phyloP scores from a whole-genome alignment of 2,329 filamentous ascomycete species.

The Calonectria pseudoturangicola region DNA sequence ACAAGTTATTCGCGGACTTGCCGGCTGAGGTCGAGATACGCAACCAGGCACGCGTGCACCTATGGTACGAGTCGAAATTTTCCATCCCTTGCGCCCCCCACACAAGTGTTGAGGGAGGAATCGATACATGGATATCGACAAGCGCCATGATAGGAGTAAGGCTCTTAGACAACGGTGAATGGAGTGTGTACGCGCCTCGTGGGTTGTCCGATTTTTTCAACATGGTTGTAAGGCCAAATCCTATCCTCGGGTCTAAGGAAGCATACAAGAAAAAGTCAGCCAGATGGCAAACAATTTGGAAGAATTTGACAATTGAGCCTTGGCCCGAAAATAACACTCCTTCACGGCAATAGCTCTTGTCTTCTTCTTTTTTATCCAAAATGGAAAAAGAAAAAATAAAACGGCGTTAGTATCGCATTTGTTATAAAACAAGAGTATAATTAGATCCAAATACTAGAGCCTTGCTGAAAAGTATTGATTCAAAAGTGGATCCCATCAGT shows the following conservation, averaged over 20 bases:
- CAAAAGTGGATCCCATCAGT: no score
- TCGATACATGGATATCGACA: conserved; percentile 60
- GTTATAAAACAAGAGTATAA: no score
- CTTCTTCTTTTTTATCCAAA: no score
- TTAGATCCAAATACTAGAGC: no score
- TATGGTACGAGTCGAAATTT: conserved; percentile 60
- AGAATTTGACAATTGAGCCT: conserved; percentile 42
- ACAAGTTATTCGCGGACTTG: conserved; percentile 56
- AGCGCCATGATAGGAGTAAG: conserved; percentile 59
- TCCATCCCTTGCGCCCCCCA: conserved; percentile 57
- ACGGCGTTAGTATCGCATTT: neutral
- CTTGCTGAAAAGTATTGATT: no score
- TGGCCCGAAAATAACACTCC: neutral
- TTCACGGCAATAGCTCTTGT: neutral
- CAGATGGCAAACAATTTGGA: conserved; percentile 58
- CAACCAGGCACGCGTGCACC: conserved; percentile 62
- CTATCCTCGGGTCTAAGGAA: conserved; percentile 52
- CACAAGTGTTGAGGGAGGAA: conserved; percentile 56
- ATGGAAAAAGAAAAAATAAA: no score
- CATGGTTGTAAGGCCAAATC: conserved; percentile 58
- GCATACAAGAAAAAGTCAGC: conserved; percentile 57
- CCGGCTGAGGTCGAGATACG: conserved; percentile 60
- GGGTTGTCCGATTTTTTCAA: conserved; percentile 61
- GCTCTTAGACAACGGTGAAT: conserved; percentile 49
- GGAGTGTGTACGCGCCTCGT: conserved; percentile 60